These are phyloP conservation scores for Fusarium austroafricanum DNA, from an alignment of 2,329 filamentous ascomycete species.

Conservation along the genomic window DNA sequence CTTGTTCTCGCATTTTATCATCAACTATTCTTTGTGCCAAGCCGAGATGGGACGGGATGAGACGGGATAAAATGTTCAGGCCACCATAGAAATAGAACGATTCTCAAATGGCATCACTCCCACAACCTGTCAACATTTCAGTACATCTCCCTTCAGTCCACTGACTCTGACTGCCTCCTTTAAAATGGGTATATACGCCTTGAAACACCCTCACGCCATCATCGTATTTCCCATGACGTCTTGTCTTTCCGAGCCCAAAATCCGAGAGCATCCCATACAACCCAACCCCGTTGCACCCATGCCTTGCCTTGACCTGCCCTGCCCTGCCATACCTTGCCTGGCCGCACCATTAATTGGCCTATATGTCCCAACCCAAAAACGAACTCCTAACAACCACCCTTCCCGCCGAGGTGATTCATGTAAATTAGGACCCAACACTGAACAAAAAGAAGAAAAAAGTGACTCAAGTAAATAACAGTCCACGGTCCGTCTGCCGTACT, in stretches of 20 bases:
- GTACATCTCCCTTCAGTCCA: conserved; percentile 11
- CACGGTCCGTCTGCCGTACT: conserved; percentile 30
- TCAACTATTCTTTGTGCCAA: background rate
- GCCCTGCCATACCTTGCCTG: background rate
- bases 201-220: conserved; percentile 38
- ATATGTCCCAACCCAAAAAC: conserved; percentile 31
- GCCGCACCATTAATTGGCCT: conserved; percentile 39
- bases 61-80: background rate
- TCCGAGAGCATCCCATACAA: conserved; percentile 11
- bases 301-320: background rate
- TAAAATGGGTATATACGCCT: conserved; percentile 52
- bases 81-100: conserved; percentile 4
- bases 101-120: background rate
- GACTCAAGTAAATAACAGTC: conserved; percentile 17
- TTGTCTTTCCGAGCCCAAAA: conserved; percentile 20
- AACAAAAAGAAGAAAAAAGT: conserved; percentile 8
- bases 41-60: background rate
- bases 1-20: conserved; percentile 17
- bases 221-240: conserved; percentile 11
- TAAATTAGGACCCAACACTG: conserved; percentile 22
- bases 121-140: conserved; percentile 2
- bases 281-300: conserved; percentile 23
- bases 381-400: conserved; percentile 31
- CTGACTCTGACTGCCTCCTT: conserved; percentile 19
- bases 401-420: conserved; percentile 19